Base-by-base conservation (phyloP, 345 rosid species). In the Noccaea bulbosa region DNA sequence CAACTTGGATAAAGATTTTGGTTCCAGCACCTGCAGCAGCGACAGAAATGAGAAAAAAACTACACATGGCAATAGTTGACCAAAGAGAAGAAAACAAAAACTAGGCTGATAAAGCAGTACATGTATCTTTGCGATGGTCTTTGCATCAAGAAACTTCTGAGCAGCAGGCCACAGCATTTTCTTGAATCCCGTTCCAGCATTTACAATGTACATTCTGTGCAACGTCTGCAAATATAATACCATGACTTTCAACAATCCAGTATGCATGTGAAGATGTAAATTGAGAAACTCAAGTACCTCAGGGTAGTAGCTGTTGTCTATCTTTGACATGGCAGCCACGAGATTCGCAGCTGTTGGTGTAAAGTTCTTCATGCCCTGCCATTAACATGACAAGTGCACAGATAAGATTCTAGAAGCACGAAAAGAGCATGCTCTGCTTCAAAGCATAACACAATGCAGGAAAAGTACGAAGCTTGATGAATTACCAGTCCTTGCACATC, bases 151-250 rank as follows among this genome's bases (percentile, higher is more conserved):
- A 83, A 89, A 83, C 61, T 91, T 94, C 77, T 94, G 99, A 6
- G 96, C 99, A 45, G 96, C 92, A 76, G 98, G 99, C 99, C 96
- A 94, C 72, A 94, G 95, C 95, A 91, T 81, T 79, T 82, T 89
- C 77, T 89, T 94, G 84, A 94, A 94, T 55, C 90, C 97, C 59
- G 98, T 81, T 64, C 98, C 98, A 55, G 99, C 98, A 75, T 94
- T 94, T 65, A 94, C 96, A 70, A 94, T 64, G 74, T 83, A 91
- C 99, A 94, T 88, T 47, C 86, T 77, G 72, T 94, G 86, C 66
- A 94, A 79, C 33, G 99, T 94, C 98, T 94, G 88, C 54, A 75
- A 65, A 63, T 1, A 73, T 44, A 62, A 70, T 10, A 11, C 3
- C 10, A 62, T 48, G 40, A 15, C 43, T 62, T 63, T 34, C 4